Base-by-base conservation (phyloP, 495 filamentous ascomycete species). In the Penicillium tannophilum region DNA sequence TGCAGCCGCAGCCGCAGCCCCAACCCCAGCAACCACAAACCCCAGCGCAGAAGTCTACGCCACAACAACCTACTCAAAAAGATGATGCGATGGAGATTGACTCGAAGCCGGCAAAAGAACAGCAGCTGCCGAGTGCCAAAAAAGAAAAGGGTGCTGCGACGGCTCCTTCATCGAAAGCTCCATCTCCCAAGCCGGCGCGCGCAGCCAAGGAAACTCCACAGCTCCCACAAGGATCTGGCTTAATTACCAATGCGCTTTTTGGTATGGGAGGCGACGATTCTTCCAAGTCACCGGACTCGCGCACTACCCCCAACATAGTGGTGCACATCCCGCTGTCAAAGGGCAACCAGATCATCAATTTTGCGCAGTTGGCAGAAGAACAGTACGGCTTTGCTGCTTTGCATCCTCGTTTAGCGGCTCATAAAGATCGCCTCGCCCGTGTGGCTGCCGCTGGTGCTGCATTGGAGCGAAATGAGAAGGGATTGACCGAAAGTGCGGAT, bases 331-430 rank as follows among this genome's bases (percentile, higher is more conserved):
- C 90, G 1, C 75, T 98, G 41, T 81, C 88, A 36, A 86, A 89
- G 61, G 85, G 81, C 16, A 94, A 96, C 68, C 90, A 93, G 55
- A 93, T 93, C 59, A 84, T 98, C 71, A 98, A 98, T 70, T 97
- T 98, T 65, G 92, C 93, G 60, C 90, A 91, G 48, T 77, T 98
- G 67, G 93, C 94, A 20, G 91, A 96, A 70, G 92, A 96, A 52
- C 87, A 85, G 55, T 98, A 98, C 71, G 94, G 94, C 39, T 96
- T 93, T 81, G 90, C 93, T 47, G 94, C 93, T 1, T 77, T 98
- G 45, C 92, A 98, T 67, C 94, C 94, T 17, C 86, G 92, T 0
- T 79, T 93, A 24, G 94, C 95, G 0, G 93, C 92, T 17, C 91
- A 90, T 60, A 89, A 90, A 49, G 84, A 87, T 59, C 88, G 90